A percentile compares a stretch with the other conserved stretches of the same genome.
Conservation (phyloP, 441 rosid species). For the Flueggea neowawraea region DNA sequence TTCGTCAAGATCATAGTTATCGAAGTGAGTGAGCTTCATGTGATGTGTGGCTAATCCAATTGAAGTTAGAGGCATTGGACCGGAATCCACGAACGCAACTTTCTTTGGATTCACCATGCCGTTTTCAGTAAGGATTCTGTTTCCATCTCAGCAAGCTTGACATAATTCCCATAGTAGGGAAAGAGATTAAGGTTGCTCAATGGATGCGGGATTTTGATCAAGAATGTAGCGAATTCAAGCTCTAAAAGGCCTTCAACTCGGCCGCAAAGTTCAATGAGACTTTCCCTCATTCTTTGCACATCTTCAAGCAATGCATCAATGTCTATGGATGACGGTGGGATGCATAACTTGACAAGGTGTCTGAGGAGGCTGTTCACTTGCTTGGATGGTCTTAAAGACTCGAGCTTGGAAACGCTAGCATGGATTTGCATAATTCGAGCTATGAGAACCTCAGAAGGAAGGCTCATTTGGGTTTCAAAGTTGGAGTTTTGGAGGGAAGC, state of each 20-base stretch:
- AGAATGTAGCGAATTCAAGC: conserved; percentile 30
- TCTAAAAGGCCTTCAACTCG: conserved; percentile 33
- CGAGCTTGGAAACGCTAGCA: conserved; percentile 29
- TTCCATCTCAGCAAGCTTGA: conserved; percentile 45
- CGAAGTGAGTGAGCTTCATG: conserved; percentile 30
- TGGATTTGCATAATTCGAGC: conserved; percentile 28
- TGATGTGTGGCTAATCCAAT: conserved; percentile 39
- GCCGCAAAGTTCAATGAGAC: conserved; percentile 29
- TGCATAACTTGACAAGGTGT: conserved; percentile 36
- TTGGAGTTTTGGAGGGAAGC: conserved; percentile 21
- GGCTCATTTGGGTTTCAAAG: conserved; percentile 4
- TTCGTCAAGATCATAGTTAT: conserved; percentile 46
- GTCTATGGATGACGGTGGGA: conserved; percentile 28
- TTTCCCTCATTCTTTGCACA: conserved; percentile 22
- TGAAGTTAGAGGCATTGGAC: conserved; percentile 52
- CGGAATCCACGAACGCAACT: conserved; percentile 49
- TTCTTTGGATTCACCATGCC: conserved; percentile 21
- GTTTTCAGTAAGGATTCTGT: conserved; percentile 25
- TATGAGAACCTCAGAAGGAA: conserved; percentile 19
- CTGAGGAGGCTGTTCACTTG: conserved; percentile 33
- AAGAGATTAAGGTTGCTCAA: conserved; percentile 33
- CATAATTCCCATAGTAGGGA: conserved; percentile 45
- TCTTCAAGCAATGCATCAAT: conserved; percentile 15
- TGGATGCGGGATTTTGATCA: conserved; percentile 27
- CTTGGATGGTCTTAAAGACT: conserved; percentile 34